Base-by-base conservation (phyloP, 2,329 filamentous ascomycete species). In the Metarhizium sp. region DNA sequence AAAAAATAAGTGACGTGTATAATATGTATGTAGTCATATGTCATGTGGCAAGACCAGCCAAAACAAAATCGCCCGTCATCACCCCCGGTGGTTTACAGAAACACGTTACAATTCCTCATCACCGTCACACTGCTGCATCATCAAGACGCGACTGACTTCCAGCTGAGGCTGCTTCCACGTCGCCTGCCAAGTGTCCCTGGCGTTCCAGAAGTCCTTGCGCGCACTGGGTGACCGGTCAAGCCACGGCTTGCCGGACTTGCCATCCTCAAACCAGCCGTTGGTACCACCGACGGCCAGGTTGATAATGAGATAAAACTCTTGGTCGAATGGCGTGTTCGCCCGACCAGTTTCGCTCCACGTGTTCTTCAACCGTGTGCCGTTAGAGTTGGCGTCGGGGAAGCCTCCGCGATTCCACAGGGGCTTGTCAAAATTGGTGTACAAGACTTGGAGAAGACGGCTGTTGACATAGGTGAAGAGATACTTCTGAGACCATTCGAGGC, bases 381-480 rank as follows among this genome's bases (percentile, higher is more conserved):
- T 90, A 66, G 70, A 69, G 61, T 80, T 79, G 18, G 80, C 75
- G 18, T 78, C 69, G 5, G 86, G 84, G 67, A 92, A 92, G 52
- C 77, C 71, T 32, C 88, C 87, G 50, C 85, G 82, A 61, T 82
- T 61, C 81, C 84, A 91, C 64, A 91, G 79, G 10, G 81, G 77
- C 62, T 80, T 67, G 62, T 86, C 75, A 64, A 91, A 91, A 69
- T 85, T 88, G 62, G 81, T 85, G 75, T 91, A 95, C 59, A 90
- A 78, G 52, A 92, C 88, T 68, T 92, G 88, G 32, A 91, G 76
- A 20, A 95, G 80, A 13, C 87, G 85, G 49, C 81, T 86, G 76
- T 94, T 87, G 74, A 95, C 79, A 67, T 91, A 95, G 29, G 88
- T 92, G 74, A 92, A 95, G 57, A 94, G 75, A 69, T 95, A 94